Conservation (phyloP, 176 grass and related monocot genomes). For the Oryza officinalis region DNA sequence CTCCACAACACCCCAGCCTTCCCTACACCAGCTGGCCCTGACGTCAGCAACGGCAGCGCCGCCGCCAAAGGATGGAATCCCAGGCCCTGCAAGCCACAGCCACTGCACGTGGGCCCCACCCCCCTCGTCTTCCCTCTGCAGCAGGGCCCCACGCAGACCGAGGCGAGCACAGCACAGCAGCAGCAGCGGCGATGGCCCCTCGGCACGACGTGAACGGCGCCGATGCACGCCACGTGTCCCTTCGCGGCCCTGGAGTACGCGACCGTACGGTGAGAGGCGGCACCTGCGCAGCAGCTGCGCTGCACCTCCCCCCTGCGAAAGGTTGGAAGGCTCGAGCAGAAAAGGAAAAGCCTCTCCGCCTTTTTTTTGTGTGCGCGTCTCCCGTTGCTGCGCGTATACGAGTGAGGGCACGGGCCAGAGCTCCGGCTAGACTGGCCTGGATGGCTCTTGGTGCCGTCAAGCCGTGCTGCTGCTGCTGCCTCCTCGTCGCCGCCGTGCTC, state of each 20-base stretch:
- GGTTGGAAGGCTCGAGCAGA: slow-evolving; percentile 10
- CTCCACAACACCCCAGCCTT: background rate
- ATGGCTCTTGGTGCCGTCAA: slow-evolving; percentile 46
- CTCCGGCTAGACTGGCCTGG: background rate
- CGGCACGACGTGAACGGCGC: too few relatives aligned
- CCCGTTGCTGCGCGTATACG: slow-evolving; percentile 4
- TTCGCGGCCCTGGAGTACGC: background rate
- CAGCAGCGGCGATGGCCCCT: too few relatives aligned
- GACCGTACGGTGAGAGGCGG: slow-evolving; percentile 6
- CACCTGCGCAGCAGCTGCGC: background rate
- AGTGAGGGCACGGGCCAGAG: background rate
- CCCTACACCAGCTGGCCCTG: slow-evolving; percentile 31
- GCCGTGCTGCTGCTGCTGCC: slow-evolving; percentile 10
- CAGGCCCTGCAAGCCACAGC: background rate
- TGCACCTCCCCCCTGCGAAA: background rate
- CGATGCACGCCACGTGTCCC: background rate
- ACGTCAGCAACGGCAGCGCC: slow-evolving; percentile 22
- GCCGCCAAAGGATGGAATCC: slow-evolving; percentile 36
- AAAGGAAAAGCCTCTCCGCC: background rate
- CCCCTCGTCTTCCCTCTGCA: background rate
- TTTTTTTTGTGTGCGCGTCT: background rate
- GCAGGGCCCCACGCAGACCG: background rate
- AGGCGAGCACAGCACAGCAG: too few relatives aligned
- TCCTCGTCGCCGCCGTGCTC: slow-evolving; percentile 37
- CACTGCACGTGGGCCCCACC: background rate